Base-by-base conservation (phyloP, 805 yeast species). In the Brettanomyces custersianus region DNA sequence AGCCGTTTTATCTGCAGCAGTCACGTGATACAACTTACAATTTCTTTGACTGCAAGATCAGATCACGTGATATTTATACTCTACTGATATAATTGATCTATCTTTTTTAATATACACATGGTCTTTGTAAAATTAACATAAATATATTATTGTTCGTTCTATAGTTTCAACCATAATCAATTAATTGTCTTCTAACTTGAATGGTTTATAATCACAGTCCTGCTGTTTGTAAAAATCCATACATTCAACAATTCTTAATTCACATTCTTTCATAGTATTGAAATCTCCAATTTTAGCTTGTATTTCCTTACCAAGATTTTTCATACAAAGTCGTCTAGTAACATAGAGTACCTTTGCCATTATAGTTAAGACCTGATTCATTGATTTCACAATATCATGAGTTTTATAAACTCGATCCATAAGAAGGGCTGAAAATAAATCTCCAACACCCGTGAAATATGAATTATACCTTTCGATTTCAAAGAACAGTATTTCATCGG, bases 381-480 rank as follows among this genome's bases (percentile, higher is more conserved):
- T 75, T 1, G 77, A 61, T 4, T 37, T 36, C 2, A 50, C 42
- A 20, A 63, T 46, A 24, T 41, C 44, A 24, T 37, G 31, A 4
- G 45, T 43, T 28, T 53, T 54, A 45, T 57, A 62, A 20, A 78
- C 60, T 45, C 83, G 70, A 54, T 81, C 94, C 5, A 84, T 47
- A 22, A 87, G 55, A 27, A 88, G 55, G 0, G 95, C 90, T 0
- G 95, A 79, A 48, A 90, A 88, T 29, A 88, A 58, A 50, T 88
- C 97, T 5, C 97, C 97, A 0, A 92, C 95, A 2, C 97, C 97
- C 0, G 96, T 85, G 59, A 88, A 90, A 54, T 90, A 86, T 4
- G 90, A 78, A 37, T 79, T 74, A 29, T 85, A 71, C 24, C 67
- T 63, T 2, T 83, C 80, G 11, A 81, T 67, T 44, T 67, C 66